Base-by-base conservation (phyloP, 345 rosid genomes). In the Populus euphratica region DNA sequence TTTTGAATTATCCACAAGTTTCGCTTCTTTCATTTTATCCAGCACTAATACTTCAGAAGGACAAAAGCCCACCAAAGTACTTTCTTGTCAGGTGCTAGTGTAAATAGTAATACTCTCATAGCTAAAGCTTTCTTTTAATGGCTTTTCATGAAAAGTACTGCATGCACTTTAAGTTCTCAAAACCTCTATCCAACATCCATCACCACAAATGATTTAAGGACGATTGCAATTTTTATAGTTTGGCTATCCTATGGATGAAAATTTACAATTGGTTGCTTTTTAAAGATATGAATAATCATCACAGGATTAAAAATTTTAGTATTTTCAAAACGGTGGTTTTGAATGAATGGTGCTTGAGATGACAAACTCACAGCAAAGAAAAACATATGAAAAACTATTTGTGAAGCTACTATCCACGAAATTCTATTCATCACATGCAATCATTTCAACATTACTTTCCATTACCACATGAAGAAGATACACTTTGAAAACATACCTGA, bases 401-500 rank as follows among this genome's bases (percentile, higher is more conserved):
- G 12, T 9, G 64, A 59, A 10, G 64, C 64, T 59, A 59, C 29
- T 9, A 23, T 59, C 29, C 29, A 1, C 3, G 63, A 56, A 23
- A 21, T 52, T 56, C 63, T n/a, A n/a, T n/a, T 9, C 25, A 59
- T 59, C 16, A 23, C 29, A 8, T 23, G 5, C 29, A 10, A 59
- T 59, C 64, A 59, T n/a, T n/a, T 59, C 29, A 59, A 23, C 64
- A n/a, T 25, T 41, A 17, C 23, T 61, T 69, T 77, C 67, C 67
- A 36, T 74, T 25, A 36, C 59, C 65, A 73, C n/a, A 20, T 17
- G n/a, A 44, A 70, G 47, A 43, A 36, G 59, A 62, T 5, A n/a
- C 29, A 50, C 5, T 6, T 27, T 0, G 50, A 66, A 69, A n/a
- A 59, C 23, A 50, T 86, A 96, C 99, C 97, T 96, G 97, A 81